These are phyloP conservation scores for Mycena sp. DNA, from an alignment of 1,284 basidiomycete species.

Conservation along the genomic window DNA sequence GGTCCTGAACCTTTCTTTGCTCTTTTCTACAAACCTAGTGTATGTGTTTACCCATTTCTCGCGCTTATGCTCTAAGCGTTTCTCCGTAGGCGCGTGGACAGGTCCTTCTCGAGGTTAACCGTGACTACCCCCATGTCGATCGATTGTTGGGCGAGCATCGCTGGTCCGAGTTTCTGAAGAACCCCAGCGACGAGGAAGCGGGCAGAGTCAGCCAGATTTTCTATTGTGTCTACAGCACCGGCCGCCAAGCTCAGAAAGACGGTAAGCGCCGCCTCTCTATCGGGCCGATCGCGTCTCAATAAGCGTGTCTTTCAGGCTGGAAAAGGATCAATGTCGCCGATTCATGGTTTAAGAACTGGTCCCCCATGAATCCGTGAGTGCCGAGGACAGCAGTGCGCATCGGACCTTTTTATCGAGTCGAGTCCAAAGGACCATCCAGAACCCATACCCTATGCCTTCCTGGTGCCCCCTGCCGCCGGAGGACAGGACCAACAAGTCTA, in stretches of 20 bases:
- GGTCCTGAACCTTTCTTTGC: constrained; percentile 56
- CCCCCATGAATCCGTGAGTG: constrained; percentile 48
- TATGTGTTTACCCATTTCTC: constrained; percentile 43
- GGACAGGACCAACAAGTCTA: constrained; percentile 59
- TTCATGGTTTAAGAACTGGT: constrained; percentile 65
- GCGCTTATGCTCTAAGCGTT: background rate
- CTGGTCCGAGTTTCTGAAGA: constrained; percentile 64
- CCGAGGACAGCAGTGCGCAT: background rate
- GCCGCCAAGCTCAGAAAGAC: constrained; percentile 53
- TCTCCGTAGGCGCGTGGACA: constrained; percentile 64
- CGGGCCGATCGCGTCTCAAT: constrained; percentile 7
- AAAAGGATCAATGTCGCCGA: constrained; percentile 62
- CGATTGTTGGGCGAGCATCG: constrained; percentile 69
- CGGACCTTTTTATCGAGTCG: constrained; percentile 1
- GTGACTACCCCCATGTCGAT: constrained; percentile 46
- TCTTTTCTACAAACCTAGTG: constrained; percentile 71
- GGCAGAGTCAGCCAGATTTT: constrained; percentile 58
- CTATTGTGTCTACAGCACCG: constrained; percentile 57
- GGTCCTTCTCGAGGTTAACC: constrained; percentile 68
- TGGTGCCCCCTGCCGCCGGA: constrained; percentile 64
- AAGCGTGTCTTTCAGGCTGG: constrained; percentile 60
- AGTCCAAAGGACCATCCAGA: constrained; percentile 46
- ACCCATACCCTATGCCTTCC: constrained; percentile 64
- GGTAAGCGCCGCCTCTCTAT: constrained; percentile 38
- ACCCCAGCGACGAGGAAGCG: constrained; percentile 54